Evolutionary conservation across 495 filamentous ascomycete species (phyloP).

Genomic region (Niebla homalea): DNA sequence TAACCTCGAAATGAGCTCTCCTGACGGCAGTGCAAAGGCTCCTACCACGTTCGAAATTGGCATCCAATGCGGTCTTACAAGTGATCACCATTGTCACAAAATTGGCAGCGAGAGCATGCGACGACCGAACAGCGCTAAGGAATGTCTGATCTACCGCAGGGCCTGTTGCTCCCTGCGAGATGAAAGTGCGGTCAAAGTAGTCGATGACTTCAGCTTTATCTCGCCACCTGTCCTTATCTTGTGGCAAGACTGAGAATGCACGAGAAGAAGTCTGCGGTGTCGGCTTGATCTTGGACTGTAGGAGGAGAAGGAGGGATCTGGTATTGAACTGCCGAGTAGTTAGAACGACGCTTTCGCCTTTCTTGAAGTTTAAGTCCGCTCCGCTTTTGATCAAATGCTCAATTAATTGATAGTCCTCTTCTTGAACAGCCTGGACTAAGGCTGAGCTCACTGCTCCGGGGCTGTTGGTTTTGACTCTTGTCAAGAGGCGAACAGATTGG

Average conservation of each 20-base stretch:
- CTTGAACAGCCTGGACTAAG: conserved; percentile 6
- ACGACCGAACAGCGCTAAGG: background rate
- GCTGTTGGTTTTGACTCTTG: background rate
- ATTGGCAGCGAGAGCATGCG: background rate
- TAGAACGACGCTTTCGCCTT: background rate
- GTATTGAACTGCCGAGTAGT: conserved; percentile 3
- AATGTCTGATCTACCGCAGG: conserved; percentile 9
- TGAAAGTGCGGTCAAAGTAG: conserved; percentile 2
- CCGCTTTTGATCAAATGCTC: conserved; percentile 2
- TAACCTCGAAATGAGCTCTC: background rate
- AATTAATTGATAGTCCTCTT: conserved; percentile 4
- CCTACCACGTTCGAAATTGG: conserved; percentile 7
- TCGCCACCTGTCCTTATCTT: background rate
- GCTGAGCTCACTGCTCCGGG: background rate
- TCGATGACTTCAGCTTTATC: background rate
- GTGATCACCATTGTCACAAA: conserved; percentile 2
- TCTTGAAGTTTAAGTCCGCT: conserved; percentile 3
- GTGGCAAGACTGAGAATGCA: conserved; percentile 2
- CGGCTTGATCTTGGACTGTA: background rate
- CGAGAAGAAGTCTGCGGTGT: conserved; percentile 1
- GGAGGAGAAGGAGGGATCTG: background rate
- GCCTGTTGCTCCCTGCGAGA: conserved; percentile 4
- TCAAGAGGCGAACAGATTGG: conserved; percentile 3
- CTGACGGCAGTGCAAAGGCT: conserved; percentile 7
- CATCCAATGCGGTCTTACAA: conserved; percentile 1